Base-by-base conservation (phyloP, 345 rosid species). In the Dipteronia sinensis region DNA sequence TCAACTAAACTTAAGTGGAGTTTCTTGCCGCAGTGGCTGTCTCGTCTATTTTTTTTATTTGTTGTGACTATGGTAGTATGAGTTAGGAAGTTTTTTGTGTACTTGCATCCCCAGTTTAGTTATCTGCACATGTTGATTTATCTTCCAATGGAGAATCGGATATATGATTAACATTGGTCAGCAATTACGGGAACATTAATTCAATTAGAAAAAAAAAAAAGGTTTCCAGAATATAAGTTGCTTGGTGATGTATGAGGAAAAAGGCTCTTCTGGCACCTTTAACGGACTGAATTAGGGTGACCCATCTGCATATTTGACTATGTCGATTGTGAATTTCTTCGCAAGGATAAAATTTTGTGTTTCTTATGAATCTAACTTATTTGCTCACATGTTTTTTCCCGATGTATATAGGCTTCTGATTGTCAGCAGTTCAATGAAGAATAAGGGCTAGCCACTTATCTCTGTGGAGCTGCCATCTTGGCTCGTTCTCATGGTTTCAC, bases 401-500 rank as follows among this genome's bases (percentile, higher is more conserved):
- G 22, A 78, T 59, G 66, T 64, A 8, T 23, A 16, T 1, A 76
- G 55, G 7, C 27, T 47, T 69, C 19, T 51, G 12, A 51, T 66
- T 25, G n/a, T 75, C 10, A 63, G 85, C 71, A 83, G 85, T 58
- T 74, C 59, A 75, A 77, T 11, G 72, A 10, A 25, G 70, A 83
- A 78, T 82, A 70, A 76, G 34, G 65, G 76, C 47, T 38, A 56
- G 76, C 55, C 40, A 56, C 20, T 56, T 3, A n/a, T 7, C 55
- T 27, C 42, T 63, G 16, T 16, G 51, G 31, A 40, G 38, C 29
- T 0, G 6, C 27, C 47, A 6, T 11, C 63, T 4, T 75, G 53
- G 78, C 61, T 46, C 16, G 31, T 31, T 73, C 42, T 78, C 84
- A 83, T 82, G 82, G 85, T 83, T 86, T 80, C 68, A 77, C 73